Percentiles rank a stretch among this genome's conserved stretches.
phyloP scores from a whole-genome alignment of 2,329 filamentous ascomycete genomes.

The Lojkania enalia region DNA sequence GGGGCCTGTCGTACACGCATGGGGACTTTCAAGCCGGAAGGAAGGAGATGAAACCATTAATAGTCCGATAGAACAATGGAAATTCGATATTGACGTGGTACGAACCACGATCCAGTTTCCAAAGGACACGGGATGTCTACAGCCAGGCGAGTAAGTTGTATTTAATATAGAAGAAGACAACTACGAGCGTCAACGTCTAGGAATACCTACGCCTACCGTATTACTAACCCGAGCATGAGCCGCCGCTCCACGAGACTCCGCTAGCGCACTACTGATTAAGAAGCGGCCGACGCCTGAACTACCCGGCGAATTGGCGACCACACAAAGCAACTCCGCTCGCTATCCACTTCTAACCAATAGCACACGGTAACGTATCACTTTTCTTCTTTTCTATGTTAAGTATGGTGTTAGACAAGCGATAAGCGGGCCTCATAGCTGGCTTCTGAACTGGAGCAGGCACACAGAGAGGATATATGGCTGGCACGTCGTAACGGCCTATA shows the following conservation, averaged over 20 bases:
- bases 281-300: too few species aligned
- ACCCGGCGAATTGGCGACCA: too few species aligned
- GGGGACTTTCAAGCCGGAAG: constrained; percentile 12
- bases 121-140: constrained; percentile 9
- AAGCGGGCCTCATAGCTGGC: too few species aligned
- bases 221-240: constrained; percentile 5
- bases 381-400: too few species aligned
- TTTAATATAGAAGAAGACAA: constrained; percentile 3
- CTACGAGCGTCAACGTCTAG: constrained; percentile 10
- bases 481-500: too few species aligned
- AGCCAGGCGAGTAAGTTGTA: constrained; percentile 4
- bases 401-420: too few species aligned
- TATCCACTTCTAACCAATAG: too few species aligned
- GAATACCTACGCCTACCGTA: constrained; percentile 7
- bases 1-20: constrained; percentile 4
- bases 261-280: too few species aligned
- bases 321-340: too few species aligned
- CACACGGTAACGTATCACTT: too few species aligned
- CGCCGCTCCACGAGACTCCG: not conserved
- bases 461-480: too few species aligned
- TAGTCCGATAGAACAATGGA: constrained; percentile 14
- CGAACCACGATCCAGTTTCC: constrained; percentile 17
- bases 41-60: constrained; percentile 15
- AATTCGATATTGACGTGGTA: constrained; percentile 15
- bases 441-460: too few species aligned